Percentiles rank a stretch among this genome's conserved stretches.
Evolutionary conservation across 73 alveolate species (phyloP).

Genomic region (Effrenium voratum): DNA sequence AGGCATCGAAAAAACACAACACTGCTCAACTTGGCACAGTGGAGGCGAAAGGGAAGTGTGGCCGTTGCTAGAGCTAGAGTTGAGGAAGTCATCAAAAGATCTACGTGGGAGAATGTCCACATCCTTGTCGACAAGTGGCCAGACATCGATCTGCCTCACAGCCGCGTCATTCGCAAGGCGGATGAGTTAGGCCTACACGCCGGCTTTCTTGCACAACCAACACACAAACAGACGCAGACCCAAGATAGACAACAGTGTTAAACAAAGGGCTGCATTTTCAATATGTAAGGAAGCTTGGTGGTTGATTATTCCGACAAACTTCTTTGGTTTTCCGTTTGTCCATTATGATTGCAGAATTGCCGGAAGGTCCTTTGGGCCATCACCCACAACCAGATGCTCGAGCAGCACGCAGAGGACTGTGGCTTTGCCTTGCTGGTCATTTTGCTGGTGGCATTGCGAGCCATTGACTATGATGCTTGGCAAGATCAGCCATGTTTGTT

Average conservation of each 20-base stretch:
- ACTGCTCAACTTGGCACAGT: no score
- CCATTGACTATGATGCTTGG: constrained; percentile 80
- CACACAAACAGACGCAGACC: no score
- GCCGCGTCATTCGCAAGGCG: constrained; percentile 73
- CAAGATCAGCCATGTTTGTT: no score
- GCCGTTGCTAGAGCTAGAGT: no score
- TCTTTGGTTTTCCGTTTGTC: neutral
- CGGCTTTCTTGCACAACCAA: neutral
- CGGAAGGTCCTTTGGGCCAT: constrained; percentile 76
- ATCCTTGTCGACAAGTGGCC: constrained; percentile 80
- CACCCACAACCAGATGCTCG: constrained; percentile 77
- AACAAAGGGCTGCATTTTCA: neutral
- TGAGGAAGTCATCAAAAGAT: neutral
- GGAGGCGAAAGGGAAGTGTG: no score
- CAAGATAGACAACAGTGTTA: no score
- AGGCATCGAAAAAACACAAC: no score
- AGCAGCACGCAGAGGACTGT: constrained; percentile 62
- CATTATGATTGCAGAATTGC: neutral
- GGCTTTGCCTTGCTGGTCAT: constrained; percentile 34
- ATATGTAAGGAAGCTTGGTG: neutral
- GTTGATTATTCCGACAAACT: neutral
- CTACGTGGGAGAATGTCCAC: neutral
- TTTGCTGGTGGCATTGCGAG: constrained; percentile 50
- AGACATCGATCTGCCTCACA: constrained; percentile 67
- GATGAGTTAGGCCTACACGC: neutral